Conservation (phyloP, 2,329 filamentous ascomycete genomes). For the Paraconiothyrium sp. region DNA sequence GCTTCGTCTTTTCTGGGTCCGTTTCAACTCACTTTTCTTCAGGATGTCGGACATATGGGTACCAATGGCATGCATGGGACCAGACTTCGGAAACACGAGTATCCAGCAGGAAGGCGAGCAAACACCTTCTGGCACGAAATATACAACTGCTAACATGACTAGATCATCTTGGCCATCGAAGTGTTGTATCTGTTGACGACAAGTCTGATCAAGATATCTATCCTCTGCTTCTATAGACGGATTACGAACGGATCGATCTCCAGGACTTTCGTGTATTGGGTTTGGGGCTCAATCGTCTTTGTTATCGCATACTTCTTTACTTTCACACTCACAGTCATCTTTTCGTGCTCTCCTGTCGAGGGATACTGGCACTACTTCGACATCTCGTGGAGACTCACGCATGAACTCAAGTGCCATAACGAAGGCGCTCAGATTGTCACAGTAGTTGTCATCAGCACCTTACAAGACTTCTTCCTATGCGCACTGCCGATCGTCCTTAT, state of each 20-base stretch:
- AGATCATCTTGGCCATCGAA: conserved; percentile 44
- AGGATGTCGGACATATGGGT: conserved; percentile 42
- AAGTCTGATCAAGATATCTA: conserved; percentile 44
- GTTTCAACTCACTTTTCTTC: conserved; percentile 20
- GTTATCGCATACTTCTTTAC: conserved; percentile 51
- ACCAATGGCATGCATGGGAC: conserved; percentile 47
- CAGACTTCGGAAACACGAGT: conserved; percentile 35
- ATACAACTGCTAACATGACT: not conserved
- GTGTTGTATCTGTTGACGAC: conserved; percentile 42
- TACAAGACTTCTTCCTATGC: conserved; percentile 54
- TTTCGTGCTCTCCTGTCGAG: conserved; percentile 50
- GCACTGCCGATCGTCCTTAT: conserved; percentile 56
- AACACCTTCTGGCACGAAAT: not conserved
- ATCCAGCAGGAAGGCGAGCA: conserved; percentile 35
- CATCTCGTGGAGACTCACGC: conserved; percentile 38
- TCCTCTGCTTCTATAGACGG: conserved; percentile 54
- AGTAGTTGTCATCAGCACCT: conserved; percentile 50
- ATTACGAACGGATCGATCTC: conserved; percentile 49
- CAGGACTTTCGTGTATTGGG: conserved; percentile 47
- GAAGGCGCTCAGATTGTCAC: conserved; percentile 51
- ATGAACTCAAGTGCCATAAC: conserved; percentile 48
- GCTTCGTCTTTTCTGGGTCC: too few species aligned
- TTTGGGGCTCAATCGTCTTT: conserved; percentile 50
- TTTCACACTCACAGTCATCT: conserved; percentile 48
- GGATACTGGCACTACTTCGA: conserved; percentile 55